Evolutionary conservation across 139 green algal genomes (phyloP).

Genomic region (Mesotaenium endlicherianum): DNA sequence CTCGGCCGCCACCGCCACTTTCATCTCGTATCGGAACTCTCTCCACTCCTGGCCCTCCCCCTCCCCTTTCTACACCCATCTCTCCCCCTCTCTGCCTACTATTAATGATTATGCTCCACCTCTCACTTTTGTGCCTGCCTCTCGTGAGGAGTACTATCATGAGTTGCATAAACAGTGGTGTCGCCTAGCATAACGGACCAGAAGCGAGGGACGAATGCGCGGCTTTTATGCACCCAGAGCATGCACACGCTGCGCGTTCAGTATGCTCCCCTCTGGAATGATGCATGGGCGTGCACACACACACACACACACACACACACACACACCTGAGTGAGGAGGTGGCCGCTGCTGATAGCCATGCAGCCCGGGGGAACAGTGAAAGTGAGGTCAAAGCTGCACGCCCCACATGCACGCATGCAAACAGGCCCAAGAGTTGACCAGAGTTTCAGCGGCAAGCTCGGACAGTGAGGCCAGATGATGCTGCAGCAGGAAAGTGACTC

Average conservation of each 20-base stretch:
- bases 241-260: too few species aligned
- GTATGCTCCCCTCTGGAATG: too few species aligned
- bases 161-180: too few species aligned
- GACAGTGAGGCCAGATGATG: not conserved
- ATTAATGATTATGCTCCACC: not conserved
- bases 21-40: conserved; percentile 2
- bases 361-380: not conserved
- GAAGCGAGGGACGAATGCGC: too few species aligned
- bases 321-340: too few species aligned
- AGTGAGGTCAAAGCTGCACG: not conserved
- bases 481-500: not conserved
- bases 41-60: not conserved
- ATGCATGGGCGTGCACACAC: too few species aligned
- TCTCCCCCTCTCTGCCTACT: not conserved
- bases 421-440: not conserved
- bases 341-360: not conserved
- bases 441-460: not conserved
- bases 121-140: not conserved
- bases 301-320: too few species aligned
- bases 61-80: not conserved
- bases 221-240: too few species aligned
- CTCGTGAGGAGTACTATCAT: not conserved
- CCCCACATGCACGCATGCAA: not conserved
- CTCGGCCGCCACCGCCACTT: conserved; percentile 10
- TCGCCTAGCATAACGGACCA: too few species aligned